These are phyloP conservation scores for Solanum dulcamara DNA, from an alignment of 257 asterid species.

Conservation along the genomic window DNA sequence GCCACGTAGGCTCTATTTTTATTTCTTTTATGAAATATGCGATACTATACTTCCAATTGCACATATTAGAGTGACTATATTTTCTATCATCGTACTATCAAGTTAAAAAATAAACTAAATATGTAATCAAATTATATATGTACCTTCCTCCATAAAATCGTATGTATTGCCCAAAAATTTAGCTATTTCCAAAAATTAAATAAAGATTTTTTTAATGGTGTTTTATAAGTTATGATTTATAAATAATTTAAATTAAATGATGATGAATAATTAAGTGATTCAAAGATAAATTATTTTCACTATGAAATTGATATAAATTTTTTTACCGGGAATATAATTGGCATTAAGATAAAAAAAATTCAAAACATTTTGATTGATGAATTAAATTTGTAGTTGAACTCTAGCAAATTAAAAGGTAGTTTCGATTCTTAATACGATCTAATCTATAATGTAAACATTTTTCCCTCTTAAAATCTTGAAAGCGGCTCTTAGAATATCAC, in stretches of 20 bases:
- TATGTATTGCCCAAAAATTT: not conserved
- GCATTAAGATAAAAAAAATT: too few relatives aligned
- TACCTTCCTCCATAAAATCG: not conserved
- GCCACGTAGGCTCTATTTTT: not conserved
- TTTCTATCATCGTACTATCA: not conserved
- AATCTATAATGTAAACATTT: too few relatives aligned
- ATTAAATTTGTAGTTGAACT: too few relatives aligned
- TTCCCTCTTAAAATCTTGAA: too few relatives aligned
- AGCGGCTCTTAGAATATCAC: too few relatives aligned
- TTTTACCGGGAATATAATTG: too few relatives aligned
- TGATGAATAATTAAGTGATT: not conserved
- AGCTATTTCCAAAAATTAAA: not conserved
- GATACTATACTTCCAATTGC: not conserved
- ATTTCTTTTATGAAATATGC: not conserved
- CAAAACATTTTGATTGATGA: too few relatives aligned
- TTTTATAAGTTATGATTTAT: not conserved
- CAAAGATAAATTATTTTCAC: not conserved
- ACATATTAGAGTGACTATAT: not conserved
- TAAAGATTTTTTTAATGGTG: not conserved
- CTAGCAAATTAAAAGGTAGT: too few relatives aligned
- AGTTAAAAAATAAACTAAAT: not conserved
- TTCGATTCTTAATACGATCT: too few relatives aligned
- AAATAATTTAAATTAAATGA: not conserved
- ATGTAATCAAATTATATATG: not conserved
- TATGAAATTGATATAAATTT: not conserved